Conservation (phyloP, 176 grass and related monocot species). For the Pontederia crassipes region DNA sequence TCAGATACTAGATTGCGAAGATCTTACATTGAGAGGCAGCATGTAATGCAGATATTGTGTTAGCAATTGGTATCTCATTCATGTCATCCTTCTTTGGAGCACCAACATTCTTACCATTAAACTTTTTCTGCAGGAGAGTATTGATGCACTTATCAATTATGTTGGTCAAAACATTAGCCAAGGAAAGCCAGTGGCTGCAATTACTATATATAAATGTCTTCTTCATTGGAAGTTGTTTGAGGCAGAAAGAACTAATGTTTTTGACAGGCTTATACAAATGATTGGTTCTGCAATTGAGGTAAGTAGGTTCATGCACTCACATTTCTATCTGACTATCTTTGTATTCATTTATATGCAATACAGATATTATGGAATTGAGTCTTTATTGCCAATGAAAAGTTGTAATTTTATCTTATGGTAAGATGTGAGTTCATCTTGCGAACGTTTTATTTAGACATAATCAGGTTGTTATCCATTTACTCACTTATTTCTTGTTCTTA, state of each 20-base stretch:
- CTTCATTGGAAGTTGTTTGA: slow-evolving; percentile 99
- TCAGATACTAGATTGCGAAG: slow-evolving; percentile 33
- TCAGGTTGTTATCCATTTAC: no score
- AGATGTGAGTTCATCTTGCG: no score
- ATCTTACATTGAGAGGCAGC: slow-evolving; percentile 72
- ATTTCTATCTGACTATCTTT: slow-evolving; percentile 1
- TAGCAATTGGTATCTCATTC: neutral
- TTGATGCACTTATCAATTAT: slow-evolving; percentile 80
- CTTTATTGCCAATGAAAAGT: no score
- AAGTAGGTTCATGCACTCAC: slow-evolving; percentile 15
- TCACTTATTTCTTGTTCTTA: no score
- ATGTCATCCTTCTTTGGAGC: neutral
- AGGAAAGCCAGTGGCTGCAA: slow-evolving; percentile 84
- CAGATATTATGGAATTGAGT: no score
- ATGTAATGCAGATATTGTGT: slow-evolving; percentile 30
- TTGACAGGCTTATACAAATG: slow-evolving; percentile 95
- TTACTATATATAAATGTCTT: slow-evolving; percentile 95
- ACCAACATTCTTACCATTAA: neutral
- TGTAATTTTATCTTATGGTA: no score
- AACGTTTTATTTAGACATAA: no score
- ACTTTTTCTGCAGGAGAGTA: slow-evolving; percentile 59
- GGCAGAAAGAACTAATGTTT: slow-evolving; percentile 89
- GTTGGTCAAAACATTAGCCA: slow-evolving; percentile 60
- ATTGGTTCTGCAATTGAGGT: slow-evolving; percentile 98
- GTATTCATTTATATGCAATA: no score